Evolutionary conservation across 306 rosid genomes (phyloP), one percentile per base, ranked within the genome.

Genomic region (Cicer bijugum): DNA sequence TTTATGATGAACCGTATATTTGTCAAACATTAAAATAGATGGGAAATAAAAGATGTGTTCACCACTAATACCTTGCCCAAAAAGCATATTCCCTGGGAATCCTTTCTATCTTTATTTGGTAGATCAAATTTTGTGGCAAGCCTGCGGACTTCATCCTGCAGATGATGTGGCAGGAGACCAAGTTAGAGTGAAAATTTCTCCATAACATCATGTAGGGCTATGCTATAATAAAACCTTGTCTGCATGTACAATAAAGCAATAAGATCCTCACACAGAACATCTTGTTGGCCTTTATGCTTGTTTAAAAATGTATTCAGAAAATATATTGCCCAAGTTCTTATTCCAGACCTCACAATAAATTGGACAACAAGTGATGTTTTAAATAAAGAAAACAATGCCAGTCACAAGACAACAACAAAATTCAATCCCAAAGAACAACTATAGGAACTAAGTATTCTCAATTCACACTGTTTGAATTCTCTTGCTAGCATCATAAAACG

Each of bases 1-100:
- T 55, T 72, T 46, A 35, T 8, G 47, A 62, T 33, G 48, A 67
- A 61, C 46, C 50, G 16, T 19, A 9, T 77, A 78, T 45, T 61
- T 45, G 45, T 52, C n/a, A 83, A 16, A 68, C 55, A 44, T 69
- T 76, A 46, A 51, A 67, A 74, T 5, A 4, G 17, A 75, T 43
- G 46, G 47, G 39, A 19, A 9, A 48, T 6, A 46, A 28, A 44
- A 40, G 48, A 71, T 46, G 19, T 44, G n/a, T 71, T 14, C 12
- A 53, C 68, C 71, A 8, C 17, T 35, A 57, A 69, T 82, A 94
- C 98, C 98, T 94, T 91, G 68, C 98, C 98, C 57, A 94, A 88
- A 87, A 89, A 94, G 84, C 98, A 94, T 84, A 94, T 91, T 82
- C 98, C 98, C 84, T 91, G 98, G 15, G 98, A 94, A 83, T 94